Base-by-base conservation (phyloP, 805 yeast genomes). In the Lachancea sp. region DNA sequence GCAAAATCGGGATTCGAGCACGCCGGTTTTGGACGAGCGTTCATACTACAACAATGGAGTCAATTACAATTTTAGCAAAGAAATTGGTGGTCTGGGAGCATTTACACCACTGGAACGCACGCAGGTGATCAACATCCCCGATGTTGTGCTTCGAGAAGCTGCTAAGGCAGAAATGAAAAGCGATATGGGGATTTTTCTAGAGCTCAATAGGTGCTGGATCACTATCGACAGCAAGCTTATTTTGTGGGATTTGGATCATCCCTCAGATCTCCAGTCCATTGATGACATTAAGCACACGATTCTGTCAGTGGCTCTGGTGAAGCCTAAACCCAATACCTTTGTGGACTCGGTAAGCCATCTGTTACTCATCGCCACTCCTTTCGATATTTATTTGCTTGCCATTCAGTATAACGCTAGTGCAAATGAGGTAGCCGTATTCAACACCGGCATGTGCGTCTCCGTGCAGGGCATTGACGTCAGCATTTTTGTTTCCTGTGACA, bases 211-310 rank as follows among this genome's bases (percentile, higher is more conserved):
- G 48, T 79, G 90, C 12, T 93, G 97, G 96, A 74, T 91, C 27
- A 79, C 84, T 2, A 78, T 82, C 27, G 97, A 88, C 58, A 82
- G 83, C 60, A 83, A 84, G 55, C 70, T 91, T 55, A 77, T 85
- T 29, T 72, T 95, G 19, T 93, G 98, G 98, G 83, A 89, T 62
- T 79, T 82, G 58, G 57, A 67, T 8, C 77, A 75, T 46, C 72
- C 79, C 11, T 73, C 76, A 25, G 91, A 84, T 48, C 85, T 80
- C 58, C 81, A 81, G 55, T 79, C 88, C 8, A 84, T 91, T 42
- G 97, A 88, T 60, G 95, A 84, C 52, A 75, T 89, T 50, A 74
- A 78, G 44, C 86, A 85, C 53, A 77, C 93, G 1, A 87, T 93
- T 40, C 68, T 85, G 43, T 73, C 86, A 12, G 91, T 89, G 16